phyloP scores from a whole-genome alignment of 2,329 filamentous ascomycete species.

The Colletotrichum acutatum region DNA sequence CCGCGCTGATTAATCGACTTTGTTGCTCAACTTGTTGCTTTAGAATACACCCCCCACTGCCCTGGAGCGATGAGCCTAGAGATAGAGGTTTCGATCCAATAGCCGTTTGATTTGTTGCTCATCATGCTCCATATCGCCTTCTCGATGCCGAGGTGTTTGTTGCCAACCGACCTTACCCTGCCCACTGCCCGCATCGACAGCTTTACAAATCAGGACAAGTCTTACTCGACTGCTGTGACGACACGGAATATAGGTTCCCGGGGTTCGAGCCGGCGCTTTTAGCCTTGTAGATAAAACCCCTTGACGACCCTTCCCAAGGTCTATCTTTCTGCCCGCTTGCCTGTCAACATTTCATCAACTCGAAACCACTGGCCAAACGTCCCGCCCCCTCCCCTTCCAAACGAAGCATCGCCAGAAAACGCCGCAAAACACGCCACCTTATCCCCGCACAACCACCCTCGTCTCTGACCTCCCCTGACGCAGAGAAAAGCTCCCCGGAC shows the following conservation, averaged over 20 bases:
- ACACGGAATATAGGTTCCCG: slow-evolving; percentile 3
- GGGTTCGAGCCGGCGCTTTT: not conserved
- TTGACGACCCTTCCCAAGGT: not conserved
- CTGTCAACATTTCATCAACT: slow-evolving; percentile 13
- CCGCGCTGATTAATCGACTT: slow-evolving; percentile 1
- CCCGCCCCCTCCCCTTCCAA: not conserved
- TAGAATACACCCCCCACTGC: not conserved
- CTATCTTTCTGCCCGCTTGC: not conserved
- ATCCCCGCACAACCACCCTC: not conserved
- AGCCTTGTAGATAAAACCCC: slow-evolving; percentile 21
- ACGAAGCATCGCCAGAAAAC: not conserved
- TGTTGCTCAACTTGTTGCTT: not conserved
- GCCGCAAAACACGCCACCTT: not conserved
- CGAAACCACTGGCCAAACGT: slow-evolving; percentile 19
- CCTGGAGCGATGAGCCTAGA: not conserved
- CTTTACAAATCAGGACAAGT: slow-evolving; percentile 7
- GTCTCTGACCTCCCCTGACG: not conserved
- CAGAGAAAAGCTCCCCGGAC: not conserved
- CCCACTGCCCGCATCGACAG: not conserved
- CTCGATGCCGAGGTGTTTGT: not conserved
- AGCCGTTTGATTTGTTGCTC: too few species aligned
- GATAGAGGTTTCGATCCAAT: not conserved
- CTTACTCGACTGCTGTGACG: not conserved
- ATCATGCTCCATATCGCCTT: not conserved
- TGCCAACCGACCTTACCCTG: not conserved